Evolutionary conservation across 805 yeast species (phyloP), one percentile per base, ranked within the genome.

Genomic region (Metschnikowia continentalis): DNA sequence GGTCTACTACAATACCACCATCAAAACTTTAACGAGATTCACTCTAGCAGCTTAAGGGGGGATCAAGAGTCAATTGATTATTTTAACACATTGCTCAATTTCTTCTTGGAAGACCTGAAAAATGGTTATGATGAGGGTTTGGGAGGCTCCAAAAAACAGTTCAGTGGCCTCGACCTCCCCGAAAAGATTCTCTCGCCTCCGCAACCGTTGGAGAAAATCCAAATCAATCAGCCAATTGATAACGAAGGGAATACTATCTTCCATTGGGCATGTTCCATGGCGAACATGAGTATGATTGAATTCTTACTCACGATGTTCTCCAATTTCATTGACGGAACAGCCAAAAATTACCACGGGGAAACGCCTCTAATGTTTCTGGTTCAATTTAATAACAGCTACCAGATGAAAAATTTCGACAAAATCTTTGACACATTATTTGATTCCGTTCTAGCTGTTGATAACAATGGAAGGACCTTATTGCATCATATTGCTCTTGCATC

Each of bases 181-280:
- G 56, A 71, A 22, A 71, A 78, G 47, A 62, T 83, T 26, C 64
- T 74, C 32, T 68, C 74, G 47, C 86, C 88, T 5, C 91, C 92
- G 1, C 69, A 72, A 35, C 77, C 78, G 7, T 51, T 71, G 2
- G 55, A 62, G n/a, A 80, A 81, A 58, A 81, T 88, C 35, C 79
- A 82, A 52, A 75, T 91, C 46, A 94, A 90, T 61, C 88, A 90
- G 33, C 84, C 97, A 1, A 88, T 95, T 42, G 99, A 95, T 68
- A 95, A 88, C 59, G 82, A 86, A 51, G 97, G 98, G 0, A 94
- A 94, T 63, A 86, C 96, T 0, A 90, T 96, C 0, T 75, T 94
- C 51, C 99, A 94, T 68, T 88, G 98, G 95, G 95, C 97, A 3
- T 84, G 97, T 14, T 88, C 97, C 0, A 77, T 94, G 65, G 98